Evolutionary conservation across 2,329 filamentous ascomycete species (phyloP).

Genomic region (Aspergillus sp.): DNA sequence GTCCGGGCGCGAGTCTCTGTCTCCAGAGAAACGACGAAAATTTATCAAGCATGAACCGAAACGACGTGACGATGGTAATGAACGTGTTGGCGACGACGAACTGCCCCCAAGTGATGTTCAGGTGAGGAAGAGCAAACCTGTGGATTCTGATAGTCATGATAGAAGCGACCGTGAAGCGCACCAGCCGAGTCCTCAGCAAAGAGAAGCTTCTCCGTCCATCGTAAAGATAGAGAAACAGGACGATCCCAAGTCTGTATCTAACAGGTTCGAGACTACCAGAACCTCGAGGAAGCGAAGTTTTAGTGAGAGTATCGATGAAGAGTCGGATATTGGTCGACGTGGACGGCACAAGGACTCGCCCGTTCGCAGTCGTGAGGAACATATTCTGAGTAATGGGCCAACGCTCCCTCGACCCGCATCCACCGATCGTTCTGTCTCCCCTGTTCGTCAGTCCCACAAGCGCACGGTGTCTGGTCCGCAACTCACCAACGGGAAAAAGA

Average conservation of each 20-base stretch:
- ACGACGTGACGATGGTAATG: constrained; percentile 31
- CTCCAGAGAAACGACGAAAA: constrained; percentile 48
- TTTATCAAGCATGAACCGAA: constrained; percentile 40
- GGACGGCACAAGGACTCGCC: constrained; percentile 21
- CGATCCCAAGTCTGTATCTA: constrained; percentile 27
- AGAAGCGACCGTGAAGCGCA: constrained; percentile 23
- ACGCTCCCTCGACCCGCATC: constrained; percentile 30
- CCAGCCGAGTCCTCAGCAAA: constrained; percentile 26
- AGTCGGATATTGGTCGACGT: constrained; percentile 27
- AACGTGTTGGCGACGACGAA: constrained; percentile 22
- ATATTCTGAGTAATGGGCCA: constrained; percentile 26
- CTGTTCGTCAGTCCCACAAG: constrained; percentile 36
- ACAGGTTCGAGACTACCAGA: constrained; percentile 20
- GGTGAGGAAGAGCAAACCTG: constrained; percentile 31
- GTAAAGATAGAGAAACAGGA: constrained; percentile 40
- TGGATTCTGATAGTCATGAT: constrained; percentile 27
- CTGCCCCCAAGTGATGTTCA: constrained; percentile 23
- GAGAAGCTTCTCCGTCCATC: constrained; percentile 31
- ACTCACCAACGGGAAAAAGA: constrained; percentile 26
- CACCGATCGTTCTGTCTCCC: constrained; percentile 38
- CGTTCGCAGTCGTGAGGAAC: constrained; percentile 25
- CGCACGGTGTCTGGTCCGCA: constrained; percentile 38
- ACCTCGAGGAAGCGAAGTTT: constrained; percentile 38
- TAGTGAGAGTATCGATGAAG: constrained; percentile 36
- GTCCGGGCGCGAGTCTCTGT: constrained; percentile 45